These are phyloP conservation scores for Fusarium miscanthi DNA, from an alignment of 2,329 filamentous ascomycete species.

Conservation along the genomic window DNA sequence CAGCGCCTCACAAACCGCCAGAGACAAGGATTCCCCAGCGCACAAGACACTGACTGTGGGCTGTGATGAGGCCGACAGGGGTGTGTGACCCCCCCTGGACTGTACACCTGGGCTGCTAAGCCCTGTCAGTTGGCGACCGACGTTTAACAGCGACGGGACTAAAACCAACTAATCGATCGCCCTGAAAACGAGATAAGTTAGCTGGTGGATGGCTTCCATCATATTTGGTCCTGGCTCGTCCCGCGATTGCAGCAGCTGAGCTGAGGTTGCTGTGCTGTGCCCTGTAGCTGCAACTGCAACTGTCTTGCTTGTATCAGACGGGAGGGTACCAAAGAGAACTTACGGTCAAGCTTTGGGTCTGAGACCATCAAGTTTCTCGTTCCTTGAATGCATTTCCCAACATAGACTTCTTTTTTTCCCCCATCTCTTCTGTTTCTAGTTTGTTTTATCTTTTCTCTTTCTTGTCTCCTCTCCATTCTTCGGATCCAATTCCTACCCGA, in stretches of 20 bases:
- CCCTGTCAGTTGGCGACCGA: constrained; percentile 16
- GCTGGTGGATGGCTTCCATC: not conserved
- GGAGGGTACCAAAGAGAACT: not conserved
- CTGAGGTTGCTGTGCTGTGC: not conserved
- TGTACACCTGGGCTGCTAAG: not conserved
- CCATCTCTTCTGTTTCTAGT: constrained; percentile 6
- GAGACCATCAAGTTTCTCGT: constrained; percentile 5
- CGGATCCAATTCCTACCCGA: constrained; percentile 17
- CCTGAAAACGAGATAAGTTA: constrained; percentile 17
- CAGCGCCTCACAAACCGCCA: constrained; percentile 28
- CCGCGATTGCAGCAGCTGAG: constrained; percentile 3
- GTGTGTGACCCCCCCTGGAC: not conserved
- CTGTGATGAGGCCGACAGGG: constrained; percentile 10
- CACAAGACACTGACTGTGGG: constrained; percentile 12
- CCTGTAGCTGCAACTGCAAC: not conserved
- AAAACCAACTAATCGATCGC: constrained; percentile 24
- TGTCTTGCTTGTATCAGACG: not conserved
- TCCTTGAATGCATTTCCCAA: constrained; percentile 23
- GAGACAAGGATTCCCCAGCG: constrained; percentile 47
- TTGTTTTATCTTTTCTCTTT: constrained; percentile 3
- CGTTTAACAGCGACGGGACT: constrained; percentile 1
- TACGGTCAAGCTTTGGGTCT: constrained; percentile 34
- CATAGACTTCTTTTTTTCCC: constrained; percentile 6
- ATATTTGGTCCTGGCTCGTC: constrained; percentile 3
- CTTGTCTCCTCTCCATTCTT: constrained; percentile 19